Evolutionary conservation across 2,329 filamentous ascomycete species (phyloP).

Genomic region (Reticulascus tulasneorum): DNA sequence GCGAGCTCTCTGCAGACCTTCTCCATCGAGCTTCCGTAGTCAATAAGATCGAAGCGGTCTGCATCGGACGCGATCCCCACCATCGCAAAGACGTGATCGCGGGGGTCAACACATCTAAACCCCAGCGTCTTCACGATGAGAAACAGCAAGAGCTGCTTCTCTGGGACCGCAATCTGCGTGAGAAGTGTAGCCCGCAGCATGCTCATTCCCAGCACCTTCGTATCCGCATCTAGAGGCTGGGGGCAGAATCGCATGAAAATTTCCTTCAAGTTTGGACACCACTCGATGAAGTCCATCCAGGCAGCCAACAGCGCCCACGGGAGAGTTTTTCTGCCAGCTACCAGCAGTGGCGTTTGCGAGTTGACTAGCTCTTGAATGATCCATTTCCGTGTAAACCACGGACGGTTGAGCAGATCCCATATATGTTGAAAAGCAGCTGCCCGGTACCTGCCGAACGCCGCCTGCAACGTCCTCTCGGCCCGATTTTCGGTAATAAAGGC

Average conservation of each 20-base stretch:
- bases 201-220: background rate
- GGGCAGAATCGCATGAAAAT: constrained; percentile 1
- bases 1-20: constrained; percentile 1
- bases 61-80: constrained; percentile 1
- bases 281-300: constrained; percentile 2
- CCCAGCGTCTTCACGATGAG: background rate
- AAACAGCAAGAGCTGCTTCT: background rate
- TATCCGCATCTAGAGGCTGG: constrained; percentile 2
- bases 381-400: constrained; percentile 4
- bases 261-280: constrained; percentile 2
- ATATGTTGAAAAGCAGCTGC: constrained; percentile 2
- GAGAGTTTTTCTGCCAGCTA: background rate
- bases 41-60: constrained; percentile 1
- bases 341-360: constrained; percentile 1
- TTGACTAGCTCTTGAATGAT: constrained; percentile 3
- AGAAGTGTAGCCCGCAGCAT: constrained; percentile 1
- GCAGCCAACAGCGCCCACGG: constrained; percentile 2
- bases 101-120: background rate
- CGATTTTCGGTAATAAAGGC: background rate
- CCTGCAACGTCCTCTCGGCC: background rate
- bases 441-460: background rate
- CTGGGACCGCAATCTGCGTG: background rate
- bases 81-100: constrained; percentile 1
- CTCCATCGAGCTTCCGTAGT: constrained; percentile 3
- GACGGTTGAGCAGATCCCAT: constrained; percentile 3